phyloP scores from a whole-genome alignment of 805 yeast species.

The Starmerella ratchasimensis region DNA sequence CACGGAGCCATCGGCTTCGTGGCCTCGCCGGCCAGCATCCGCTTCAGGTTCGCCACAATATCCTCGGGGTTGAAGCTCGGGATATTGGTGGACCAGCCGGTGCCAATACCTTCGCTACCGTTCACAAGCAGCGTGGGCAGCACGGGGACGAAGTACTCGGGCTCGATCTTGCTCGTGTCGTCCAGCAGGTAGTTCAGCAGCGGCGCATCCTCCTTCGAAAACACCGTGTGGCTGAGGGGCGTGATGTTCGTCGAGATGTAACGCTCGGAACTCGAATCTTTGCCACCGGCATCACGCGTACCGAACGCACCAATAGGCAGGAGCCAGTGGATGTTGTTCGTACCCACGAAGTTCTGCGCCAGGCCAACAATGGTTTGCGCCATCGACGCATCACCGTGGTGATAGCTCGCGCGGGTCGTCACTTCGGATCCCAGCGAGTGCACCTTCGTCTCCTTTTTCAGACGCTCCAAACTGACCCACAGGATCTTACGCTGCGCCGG shows the following conservation, averaged over 20 bases:
- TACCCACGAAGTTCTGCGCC: constrained; percentile 90
- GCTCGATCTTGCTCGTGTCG: constrained; percentile 88
- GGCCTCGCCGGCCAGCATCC: constrained; percentile 59
- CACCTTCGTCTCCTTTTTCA: constrained; percentile 69
- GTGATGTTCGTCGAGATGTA: constrained; percentile 80
- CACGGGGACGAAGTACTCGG: constrained; percentile 90
- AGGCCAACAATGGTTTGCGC: constrained; percentile 82
- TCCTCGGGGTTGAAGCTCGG: constrained; percentile 85
- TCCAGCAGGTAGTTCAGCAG: constrained; percentile 70
- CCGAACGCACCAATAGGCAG: constrained; percentile 94
- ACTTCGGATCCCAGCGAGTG: constrained; percentile 84
- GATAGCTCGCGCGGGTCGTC: constrained; percentile 79
- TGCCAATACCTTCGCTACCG: constrained; percentile 96
- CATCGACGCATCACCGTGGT: constrained; percentile 85
- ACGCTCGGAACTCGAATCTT: constrained; percentile 96
- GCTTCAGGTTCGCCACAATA: constrained; percentile 57
- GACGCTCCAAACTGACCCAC: constrained; percentile 73
- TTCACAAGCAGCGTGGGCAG: constrained; percentile 89
- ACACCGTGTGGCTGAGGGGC: constrained; percentile 59
- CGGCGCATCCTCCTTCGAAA: constrained; percentile 68
- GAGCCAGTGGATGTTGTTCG: constrained; percentile 73
- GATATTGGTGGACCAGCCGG: constrained; percentile 94
- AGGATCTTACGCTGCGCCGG: constrained; percentile 95
- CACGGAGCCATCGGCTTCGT: constrained; percentile 71
- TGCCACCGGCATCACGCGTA: constrained; percentile 92